Evolutionary conservation across 345 rosid species (phyloP).

Genomic region (Eucalyptus melliodora): DNA sequence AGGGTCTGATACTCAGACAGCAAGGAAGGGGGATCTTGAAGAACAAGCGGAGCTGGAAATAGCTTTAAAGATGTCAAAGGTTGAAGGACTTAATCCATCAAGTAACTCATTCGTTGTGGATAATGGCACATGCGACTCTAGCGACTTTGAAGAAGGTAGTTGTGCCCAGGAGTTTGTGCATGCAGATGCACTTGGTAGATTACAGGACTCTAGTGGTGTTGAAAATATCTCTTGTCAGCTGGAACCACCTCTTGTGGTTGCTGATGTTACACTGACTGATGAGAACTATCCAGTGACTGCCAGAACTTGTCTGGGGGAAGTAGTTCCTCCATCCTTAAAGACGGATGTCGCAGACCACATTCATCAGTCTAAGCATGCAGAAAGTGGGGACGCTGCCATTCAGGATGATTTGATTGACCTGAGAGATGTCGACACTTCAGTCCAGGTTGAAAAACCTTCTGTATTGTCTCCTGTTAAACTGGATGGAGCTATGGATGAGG

Average conservation of each 20-base stretch:
- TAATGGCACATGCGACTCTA: conserved; percentile 11
- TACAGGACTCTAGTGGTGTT: conserved; percentile 2
- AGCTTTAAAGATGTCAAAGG: conserved; percentile 63
- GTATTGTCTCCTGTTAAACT: conserved; percentile 4
- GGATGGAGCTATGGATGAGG: conserved; percentile 3
- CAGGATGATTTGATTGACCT: conserved; percentile 11
- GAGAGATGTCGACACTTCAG: conserved; percentile 2
- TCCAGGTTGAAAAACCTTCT: conserved; percentile 11
- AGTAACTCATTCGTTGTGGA: conserved; percentile 3
- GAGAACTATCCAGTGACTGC: conserved; percentile 6
- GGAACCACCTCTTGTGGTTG: conserved; percentile 16
- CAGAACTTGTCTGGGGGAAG: conserved; percentile 10
- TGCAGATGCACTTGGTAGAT: conserved; percentile 2
- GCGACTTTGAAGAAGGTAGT: conserved; percentile 20
- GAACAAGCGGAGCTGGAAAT: conserved; percentile 48
- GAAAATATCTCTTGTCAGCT: conserved; percentile 7
- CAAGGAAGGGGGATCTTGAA: conserved; percentile 73
- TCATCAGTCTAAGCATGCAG: conserved; percentile 14
- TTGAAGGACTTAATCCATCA: conserved; percentile 12
- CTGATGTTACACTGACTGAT: conserved; percentile 4
- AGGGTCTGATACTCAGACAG: conserved; percentile 15
- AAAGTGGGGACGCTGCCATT: conserved; percentile 5
- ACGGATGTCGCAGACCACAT: conserved; percentile 11
- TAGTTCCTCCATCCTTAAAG: conserved; percentile 1
- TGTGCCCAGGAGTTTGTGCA: not conserved